A percentile compares a stretch with the other conserved stretches of the same genome.
Evolutionary conservation across 2,329 filamentous ascomycete species (phyloP).

Genomic region (Exutisphaerella laricina): DNA sequence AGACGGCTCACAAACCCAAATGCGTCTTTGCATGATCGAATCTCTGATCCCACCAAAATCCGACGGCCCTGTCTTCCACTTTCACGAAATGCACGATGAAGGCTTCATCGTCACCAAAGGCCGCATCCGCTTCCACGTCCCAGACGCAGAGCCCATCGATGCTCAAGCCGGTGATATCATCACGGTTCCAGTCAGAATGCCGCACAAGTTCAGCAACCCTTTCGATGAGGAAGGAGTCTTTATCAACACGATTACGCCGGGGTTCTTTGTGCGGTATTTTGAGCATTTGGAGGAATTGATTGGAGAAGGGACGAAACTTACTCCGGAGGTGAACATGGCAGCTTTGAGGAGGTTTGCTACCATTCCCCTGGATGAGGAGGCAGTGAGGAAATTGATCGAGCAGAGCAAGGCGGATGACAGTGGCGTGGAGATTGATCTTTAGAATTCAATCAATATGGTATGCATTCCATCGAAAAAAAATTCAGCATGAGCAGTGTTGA

Average conservation of each 20-base stretch:
- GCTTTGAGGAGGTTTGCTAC: conserved; percentile 17
- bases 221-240: conserved; percentile 47
- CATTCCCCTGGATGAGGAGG: conserved; percentile 6
- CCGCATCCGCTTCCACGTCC: conserved; percentile 44
- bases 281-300: conserved; percentile 43
- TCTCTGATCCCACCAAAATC: neutral
- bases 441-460: too few relatives aligned
- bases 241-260: conserved; percentile 52
- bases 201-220: conserved; percentile 51
- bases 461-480: too few relatives aligned
- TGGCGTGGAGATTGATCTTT: too few relatives aligned
- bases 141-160: conserved; percentile 35
- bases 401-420: too few relatives aligned
- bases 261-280: conserved; percentile 51
- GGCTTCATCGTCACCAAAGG: conserved; percentile 31
- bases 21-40: conserved; percentile 1
- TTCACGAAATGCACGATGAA: conserved; percentile 5
- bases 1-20: conserved; percentile 1
- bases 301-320: conserved; percentile 39
- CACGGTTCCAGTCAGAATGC: conserved; percentile 46
- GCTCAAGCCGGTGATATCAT: conserved; percentile 48
- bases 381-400: too few relatives aligned
- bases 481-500: too few relatives aligned
- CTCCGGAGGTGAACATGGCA: conserved; percentile 39
- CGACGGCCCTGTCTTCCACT: conserved; percentile 3